These are phyloP conservation scores for Camptophora hylomeconis DNA, from an alignment of 2,329 filamentous ascomycete genomes.

Conservation along the genomic window DNA sequence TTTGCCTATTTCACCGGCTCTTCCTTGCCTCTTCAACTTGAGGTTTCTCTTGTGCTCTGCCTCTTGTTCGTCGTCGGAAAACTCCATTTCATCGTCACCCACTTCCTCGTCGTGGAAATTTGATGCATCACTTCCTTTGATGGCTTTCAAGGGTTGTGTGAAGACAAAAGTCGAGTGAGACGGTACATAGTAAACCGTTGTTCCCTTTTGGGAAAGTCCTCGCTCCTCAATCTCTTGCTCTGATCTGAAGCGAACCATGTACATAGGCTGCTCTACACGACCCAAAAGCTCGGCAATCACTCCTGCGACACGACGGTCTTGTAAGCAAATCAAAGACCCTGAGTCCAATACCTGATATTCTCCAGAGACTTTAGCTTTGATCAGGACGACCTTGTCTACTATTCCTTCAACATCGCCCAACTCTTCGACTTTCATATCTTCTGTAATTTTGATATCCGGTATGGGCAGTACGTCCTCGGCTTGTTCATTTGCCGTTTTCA, in stretches of 20 bases:
- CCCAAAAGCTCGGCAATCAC: conserved; percentile 77
- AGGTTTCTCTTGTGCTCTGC: conserved; percentile 60
- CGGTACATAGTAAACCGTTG: conserved; percentile 65
- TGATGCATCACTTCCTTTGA: conserved; percentile 86
- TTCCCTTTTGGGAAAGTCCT: conserved; percentile 38
- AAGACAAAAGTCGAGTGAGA: conserved; percentile 73
- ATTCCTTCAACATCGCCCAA: conserved; percentile 65
- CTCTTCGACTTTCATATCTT: conserved; percentile 62
- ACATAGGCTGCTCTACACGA: conserved; percentile 72
- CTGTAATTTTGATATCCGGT: conserved; percentile 65
- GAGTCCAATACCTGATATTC: conserved; percentile 75
- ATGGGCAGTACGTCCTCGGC: conserved; percentile 52
- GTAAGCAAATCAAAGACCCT: conserved; percentile 70
- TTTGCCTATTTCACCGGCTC: conserved; percentile 4
- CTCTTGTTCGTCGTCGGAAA: conserved; percentile 93
- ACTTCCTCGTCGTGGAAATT: conserved; percentile 92
- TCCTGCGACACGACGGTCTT: conserved; percentile 64
- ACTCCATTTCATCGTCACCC: conserved; percentile 74
- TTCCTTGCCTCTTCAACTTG: conserved; percentile 49
- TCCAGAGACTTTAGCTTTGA: conserved; percentile 66
- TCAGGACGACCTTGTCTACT: conserved; percentile 64
- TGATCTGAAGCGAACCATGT: conserved; percentile 64
- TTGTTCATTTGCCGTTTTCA: conserved; percentile 73
- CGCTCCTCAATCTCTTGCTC: conserved; percentile 56
- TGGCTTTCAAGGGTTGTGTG: conserved; percentile 62